Percentiles rank a stretch among this genome's conserved stretches.
Evolutionary conservation across 2,329 filamentous ascomycete genomes (phyloP).

Genomic region (Apiospora rasikravindrae): DNA sequence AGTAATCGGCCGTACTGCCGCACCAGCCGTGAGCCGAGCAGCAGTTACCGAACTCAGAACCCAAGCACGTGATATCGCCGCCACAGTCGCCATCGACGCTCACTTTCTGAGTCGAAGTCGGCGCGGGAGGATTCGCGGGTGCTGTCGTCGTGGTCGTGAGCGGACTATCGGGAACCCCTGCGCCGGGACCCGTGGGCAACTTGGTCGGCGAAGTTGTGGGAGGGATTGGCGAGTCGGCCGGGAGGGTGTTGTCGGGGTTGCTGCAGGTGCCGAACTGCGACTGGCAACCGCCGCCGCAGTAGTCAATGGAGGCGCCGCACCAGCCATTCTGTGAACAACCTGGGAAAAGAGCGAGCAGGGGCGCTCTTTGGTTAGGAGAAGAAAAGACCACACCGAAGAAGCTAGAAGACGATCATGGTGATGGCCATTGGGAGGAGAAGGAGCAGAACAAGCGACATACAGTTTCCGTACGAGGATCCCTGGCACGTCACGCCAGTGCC

Average conservation of each 20-base stretch:
- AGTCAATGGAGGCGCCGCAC: constrained; percentile 37
- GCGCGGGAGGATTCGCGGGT: neutral
- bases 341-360: constrained; percentile 23
- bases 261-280: constrained; percentile 32
- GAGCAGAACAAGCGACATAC: constrained; percentile 29
- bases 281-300: constrained; percentile 35
- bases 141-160: neutral
- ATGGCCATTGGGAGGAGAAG: neutral
- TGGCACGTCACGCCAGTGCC: constrained; percentile 34
- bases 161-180: constrained; percentile 24
- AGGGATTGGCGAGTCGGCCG: constrained; percentile 31
- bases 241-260: constrained; percentile 28
- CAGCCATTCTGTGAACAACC: constrained; percentile 36
- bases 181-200: constrained; percentile 22
- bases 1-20: constrained; percentile 46
- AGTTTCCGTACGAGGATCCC: constrained; percentile 36
- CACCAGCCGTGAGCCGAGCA: constrained; percentile 43
- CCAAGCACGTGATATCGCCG: constrained; percentile 35
- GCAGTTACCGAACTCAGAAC: constrained; percentile 37
- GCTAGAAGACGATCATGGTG: neutral
- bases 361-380: neutral
- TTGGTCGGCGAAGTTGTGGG: constrained; percentile 24
- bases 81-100: constrained; percentile 36
- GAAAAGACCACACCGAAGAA: neutral
- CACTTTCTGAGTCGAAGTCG: constrained; percentile 25